These are phyloP conservation scores for Closterium sp. DNA, from an alignment of 139 green algal genomes.

Conservation along the genomic window DNA sequence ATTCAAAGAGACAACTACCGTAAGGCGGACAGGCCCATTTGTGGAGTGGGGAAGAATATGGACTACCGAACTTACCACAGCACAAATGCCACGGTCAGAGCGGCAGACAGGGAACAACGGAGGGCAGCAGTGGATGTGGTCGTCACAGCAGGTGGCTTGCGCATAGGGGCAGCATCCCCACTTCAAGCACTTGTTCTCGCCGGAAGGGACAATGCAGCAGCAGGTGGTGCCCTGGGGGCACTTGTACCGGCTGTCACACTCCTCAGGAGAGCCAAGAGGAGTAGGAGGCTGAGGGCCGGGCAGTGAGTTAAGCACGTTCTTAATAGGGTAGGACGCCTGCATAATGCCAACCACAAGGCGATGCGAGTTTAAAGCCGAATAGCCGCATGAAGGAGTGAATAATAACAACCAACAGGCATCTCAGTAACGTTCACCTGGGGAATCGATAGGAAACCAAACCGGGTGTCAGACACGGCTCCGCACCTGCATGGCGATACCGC, in stretches of 20 bases:
- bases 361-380: too few species aligned
- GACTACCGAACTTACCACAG: slow-evolving; percentile 18
- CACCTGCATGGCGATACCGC: slow-evolving; percentile 76
- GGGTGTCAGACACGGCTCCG: neutral
- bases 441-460: neutral
- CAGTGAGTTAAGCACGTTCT: slow-evolving; percentile 69
- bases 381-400: too few species aligned
- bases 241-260: slow-evolving; percentile 68
- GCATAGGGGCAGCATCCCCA: slow-evolving; percentile 92
- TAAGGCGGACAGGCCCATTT: neutral
- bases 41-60: too few species aligned
- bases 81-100: slow-evolving; percentile 49
- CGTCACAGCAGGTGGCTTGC: slow-evolving; percentile 82
- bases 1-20: too few species aligned
- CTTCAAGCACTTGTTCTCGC: slow-evolving; percentile 73
- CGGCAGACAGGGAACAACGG: slow-evolving; percentile 82
- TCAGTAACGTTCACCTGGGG: too few species aligned
- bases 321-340: slow-evolving; percentile 85
- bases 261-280: slow-evolving; percentile 57
- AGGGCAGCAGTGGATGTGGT: slow-evolving; percentile 94
- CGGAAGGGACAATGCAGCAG: slow-evolving; percentile 77
- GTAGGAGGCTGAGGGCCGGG: slow-evolving; percentile 37
- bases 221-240: slow-evolving; percentile 70
- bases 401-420: too few species aligned
- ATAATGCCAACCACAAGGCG: neutral